Base-by-base conservation (phyloP, 1,284 basidiomycete species). In the Microbotryum lychnidis-dioicae region DNA sequence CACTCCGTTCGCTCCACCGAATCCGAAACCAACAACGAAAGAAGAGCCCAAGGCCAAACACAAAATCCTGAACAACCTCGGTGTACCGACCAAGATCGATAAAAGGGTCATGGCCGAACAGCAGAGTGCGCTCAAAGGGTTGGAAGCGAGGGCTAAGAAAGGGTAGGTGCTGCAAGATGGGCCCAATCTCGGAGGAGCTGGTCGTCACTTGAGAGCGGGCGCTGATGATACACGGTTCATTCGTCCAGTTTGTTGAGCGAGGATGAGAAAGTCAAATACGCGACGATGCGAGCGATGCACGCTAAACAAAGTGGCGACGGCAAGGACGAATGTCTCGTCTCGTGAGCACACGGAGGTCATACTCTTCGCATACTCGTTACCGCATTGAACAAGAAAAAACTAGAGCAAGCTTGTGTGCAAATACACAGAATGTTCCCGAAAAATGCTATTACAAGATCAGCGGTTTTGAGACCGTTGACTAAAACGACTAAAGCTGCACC, bases 121-220 rank as follows among this genome's bases (percentile, higher is more conserved):
- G 33, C 60, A 60, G 50, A 62, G 61, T 21, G 56, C 58, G 23
- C 57, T 53, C 27, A 56, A 66, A 46, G 66, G 66, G n/a, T 53
- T 71, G 31, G 62, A 70, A 54, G 61, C 59, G 14, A 56, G 70
- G 42, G 68, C 68, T 9, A 60, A 63, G 62, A 68, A 67, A 50
- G 70, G 70, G 61, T 67, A 47, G 29, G 66, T 61, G 6, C 1
- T 23, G 9, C 31, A 50, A 44, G 4, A 2, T 44, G 12, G 14
- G 8, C 10, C 8, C n/a, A 10, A 31, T 52, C 50, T 29, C 12
- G 9, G 50, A n/a, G 8, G 29, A n/a, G 21, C 20, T 52, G 21
- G 25, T 27, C 18, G 27, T 27, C 27, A 27, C 27, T 29, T 12
- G 21, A 31, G 23, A 10, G 37, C 9, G 16, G 33, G 14, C 23